Conservation (phyloP, 169 alveolate species). For the Plasmodium relictum region DNA sequence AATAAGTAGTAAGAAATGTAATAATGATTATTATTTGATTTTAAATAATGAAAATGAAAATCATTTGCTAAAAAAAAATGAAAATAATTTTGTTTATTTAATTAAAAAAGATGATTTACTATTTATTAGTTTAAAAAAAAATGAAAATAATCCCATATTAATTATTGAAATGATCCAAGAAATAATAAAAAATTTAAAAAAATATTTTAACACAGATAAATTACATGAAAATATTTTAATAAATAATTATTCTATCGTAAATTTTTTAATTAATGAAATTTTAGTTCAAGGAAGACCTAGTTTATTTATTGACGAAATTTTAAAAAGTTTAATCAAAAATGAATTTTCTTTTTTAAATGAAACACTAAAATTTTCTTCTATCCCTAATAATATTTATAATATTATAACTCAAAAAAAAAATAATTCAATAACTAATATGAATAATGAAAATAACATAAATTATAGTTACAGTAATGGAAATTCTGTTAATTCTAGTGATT, state of each 20-base stretch:
- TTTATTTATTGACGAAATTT: constrained; percentile 35
- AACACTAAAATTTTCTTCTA: constrained; percentile 25
- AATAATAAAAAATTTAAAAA: constrained; percentile 32
- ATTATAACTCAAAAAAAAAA: constrained; percentile 18
- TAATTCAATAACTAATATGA: not conserved
- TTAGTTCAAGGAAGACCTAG: constrained; percentile 68
- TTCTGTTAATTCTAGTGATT: constrained; percentile 6
- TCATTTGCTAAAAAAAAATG: not conserved
- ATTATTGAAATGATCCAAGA: constrained; percentile 59
- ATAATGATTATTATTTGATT: constrained; percentile 5
- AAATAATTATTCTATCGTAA: constrained; percentile 51
- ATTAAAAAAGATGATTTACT: constrained; percentile 31
- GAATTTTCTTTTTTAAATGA: constrained; percentile 44
- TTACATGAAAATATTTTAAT: constrained; percentile 20
- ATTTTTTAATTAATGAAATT: constrained; percentile 69
- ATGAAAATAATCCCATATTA: constrained; percentile 55
- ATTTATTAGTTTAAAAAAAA: constrained; percentile 26
- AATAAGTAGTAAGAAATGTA: not conserved
- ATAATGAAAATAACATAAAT: constrained; percentile 41
- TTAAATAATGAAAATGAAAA: constrained; percentile 4
- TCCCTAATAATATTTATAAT: constrained; percentile 35
- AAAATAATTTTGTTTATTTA: constrained; percentile 24
- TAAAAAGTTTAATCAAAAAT: constrained; percentile 39
- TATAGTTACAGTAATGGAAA: constrained; percentile 59
- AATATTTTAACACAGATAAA: constrained; percentile 43